Evolutionary conservation across 768 basidiomycete genomes (phyloP).

Genomic region (Psilocybe cyanescens): DNA sequence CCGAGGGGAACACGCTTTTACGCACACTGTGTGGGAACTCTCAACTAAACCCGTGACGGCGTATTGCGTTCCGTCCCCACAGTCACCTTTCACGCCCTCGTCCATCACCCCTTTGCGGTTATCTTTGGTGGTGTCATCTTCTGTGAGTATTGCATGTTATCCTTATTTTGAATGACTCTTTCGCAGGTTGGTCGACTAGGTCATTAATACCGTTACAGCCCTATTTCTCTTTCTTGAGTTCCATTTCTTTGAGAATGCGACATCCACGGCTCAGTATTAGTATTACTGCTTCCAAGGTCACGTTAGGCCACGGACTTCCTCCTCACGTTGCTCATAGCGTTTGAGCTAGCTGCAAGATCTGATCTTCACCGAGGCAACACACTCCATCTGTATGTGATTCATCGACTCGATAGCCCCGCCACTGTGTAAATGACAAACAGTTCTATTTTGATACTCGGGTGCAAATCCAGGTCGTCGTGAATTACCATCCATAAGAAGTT

Average conservation of each 20-base stretch:
- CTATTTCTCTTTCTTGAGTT: not conserved
- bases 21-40: slow-evolving; percentile 13
- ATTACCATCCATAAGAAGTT: not conserved
- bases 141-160: not conserved
- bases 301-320: not conserved
- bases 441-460: not conserved
- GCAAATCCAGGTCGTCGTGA: slow-evolving; percentile 1
- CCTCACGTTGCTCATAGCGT: not conserved
- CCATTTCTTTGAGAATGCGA: too few species aligned
- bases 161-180: not conserved
- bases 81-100: slow-evolving; percentile 7
- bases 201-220: slow-evolving; percentile 5
- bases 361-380: not conserved
- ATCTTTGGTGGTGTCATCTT: not conserved
- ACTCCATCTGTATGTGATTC: not conserved
- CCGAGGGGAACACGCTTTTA: slow-evolving; percentile 10
- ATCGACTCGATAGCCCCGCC: not conserved
- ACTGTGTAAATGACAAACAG: not conserved
- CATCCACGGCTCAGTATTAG: not conserved
- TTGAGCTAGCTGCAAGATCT: not conserved
- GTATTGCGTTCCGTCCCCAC: not conserved
- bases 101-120: slow-evolving; percentile 5
- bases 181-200: slow-evolving; percentile 8
- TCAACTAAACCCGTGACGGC: not conserved
- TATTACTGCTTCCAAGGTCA: not conserved